Evolutionary conservation across 768 basidiomycete genomes (phyloP), one percentile per base, ranked within the genome.

Genomic region (Clavulina sp.): DNA sequence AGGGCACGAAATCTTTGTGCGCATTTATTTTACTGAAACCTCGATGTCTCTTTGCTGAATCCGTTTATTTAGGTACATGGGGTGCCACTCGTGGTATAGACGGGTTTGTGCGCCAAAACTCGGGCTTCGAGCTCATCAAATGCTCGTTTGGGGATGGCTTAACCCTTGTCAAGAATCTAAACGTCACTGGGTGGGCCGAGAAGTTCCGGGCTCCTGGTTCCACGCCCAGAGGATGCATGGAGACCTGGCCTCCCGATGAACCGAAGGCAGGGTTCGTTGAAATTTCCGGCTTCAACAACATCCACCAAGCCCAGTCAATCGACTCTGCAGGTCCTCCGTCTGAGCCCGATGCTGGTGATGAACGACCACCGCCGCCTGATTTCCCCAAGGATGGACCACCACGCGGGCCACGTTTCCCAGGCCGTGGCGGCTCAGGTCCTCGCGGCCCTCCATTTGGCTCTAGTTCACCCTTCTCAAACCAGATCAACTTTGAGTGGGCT

Each of bases 91-190:
- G 54, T 24, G 52, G 50, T 5, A 48, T 63, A 33, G 62, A 63
- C 18, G 62, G 60, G 2, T 59, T 62, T 40, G 59, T 63, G 18
- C 59, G 61, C 21, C 59, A 59, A 59, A 62, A 63, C 51, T 56
- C 62, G 3, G 62, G 61, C 30, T 62, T 63, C 44, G 62, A 63
- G 49, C 48, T 63, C 5, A 49, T 62, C 16, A 60, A 59, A 59
- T 63, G 62, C 57, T 56, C 61, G 44, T 61, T 60, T 31, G 18
- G 50, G 18, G 57, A 57, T 4, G 30, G 53, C 56, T 21, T 49
- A 34, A 43, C 57, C 7, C 55, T 61, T 13, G 56, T 60, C 18
- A 52, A 51, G 28, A 59, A 59, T 46, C 49, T 60, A 18, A 62
- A 62, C 52, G 58, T 61, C 23, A 62, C 59, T 29, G 58, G 19